Evolutionary conservation across 805 yeast genomes (phyloP).

Genomic region (Starmerella asiatica): DNA sequence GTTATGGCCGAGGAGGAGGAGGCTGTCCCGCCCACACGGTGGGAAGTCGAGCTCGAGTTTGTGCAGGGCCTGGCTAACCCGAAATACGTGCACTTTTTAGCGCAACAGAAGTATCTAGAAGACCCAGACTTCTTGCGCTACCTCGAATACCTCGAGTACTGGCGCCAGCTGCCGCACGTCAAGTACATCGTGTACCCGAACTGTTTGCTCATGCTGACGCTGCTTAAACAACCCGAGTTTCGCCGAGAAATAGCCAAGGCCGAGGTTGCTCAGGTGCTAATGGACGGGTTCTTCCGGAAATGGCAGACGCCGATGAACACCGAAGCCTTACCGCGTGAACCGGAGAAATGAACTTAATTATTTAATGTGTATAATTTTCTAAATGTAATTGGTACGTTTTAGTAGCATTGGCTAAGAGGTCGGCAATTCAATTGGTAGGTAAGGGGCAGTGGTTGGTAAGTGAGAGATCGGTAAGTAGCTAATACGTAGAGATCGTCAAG

Average conservation of each 20-base stretch:
- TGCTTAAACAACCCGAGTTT: slow-evolving; percentile 34
- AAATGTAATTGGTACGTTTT: too few species aligned
- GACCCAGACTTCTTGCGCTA: slow-evolving; percentile 62
- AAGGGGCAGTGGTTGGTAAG: too few species aligned
- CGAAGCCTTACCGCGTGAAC: too few species aligned
- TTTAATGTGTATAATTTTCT: too few species aligned
- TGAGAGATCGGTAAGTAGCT: too few species aligned
- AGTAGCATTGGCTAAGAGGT: too few species aligned
- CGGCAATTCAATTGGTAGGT: too few species aligned
- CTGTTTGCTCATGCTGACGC: slow-evolving; percentile 64
- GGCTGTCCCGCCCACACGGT: slow-evolving; percentile 34
- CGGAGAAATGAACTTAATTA: too few species aligned
- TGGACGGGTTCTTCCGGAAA: slow-evolving; percentile 32
- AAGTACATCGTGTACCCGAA: slow-evolving; percentile 72
- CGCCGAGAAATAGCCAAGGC: slow-evolving; percentile 30
- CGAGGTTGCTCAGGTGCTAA: slow-evolving; percentile 32
- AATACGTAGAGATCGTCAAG: too few species aligned
- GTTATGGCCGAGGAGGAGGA: slow-evolving; percentile 25
- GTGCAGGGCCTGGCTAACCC: slow-evolving; percentile 86
- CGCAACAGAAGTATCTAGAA: slow-evolving; percentile 67
- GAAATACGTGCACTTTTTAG: slow-evolving; percentile 72
- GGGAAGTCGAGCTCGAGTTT: slow-evolving; percentile 87
- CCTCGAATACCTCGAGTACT: slow-evolving; percentile 68
- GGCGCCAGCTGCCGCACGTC: slow-evolving; percentile 63
- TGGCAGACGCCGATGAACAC: slow-evolving; percentile 24